Percentiles rank a stretch among this genome's conserved stretches.
phyloP scores from a whole-genome alignment of 768 basidiomycete genomes.

The Lentinus tigrinus region DNA sequence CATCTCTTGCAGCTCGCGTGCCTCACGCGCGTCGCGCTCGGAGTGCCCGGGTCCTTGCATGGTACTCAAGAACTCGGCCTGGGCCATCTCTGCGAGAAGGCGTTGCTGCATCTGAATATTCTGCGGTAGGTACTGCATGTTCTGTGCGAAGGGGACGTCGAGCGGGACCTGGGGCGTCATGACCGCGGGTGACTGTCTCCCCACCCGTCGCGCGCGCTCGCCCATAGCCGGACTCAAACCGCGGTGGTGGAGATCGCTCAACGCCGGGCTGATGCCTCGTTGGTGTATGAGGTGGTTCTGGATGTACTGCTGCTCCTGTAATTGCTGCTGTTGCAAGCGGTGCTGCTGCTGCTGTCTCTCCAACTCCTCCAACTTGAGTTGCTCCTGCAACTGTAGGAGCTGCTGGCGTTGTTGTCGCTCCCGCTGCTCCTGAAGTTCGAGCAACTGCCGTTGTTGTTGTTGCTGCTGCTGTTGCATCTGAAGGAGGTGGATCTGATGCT shows the following conservation, averaged over 20 bases:
- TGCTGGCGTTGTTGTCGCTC: constrained; percentile 37
- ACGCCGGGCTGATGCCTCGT: constrained; percentile 39
- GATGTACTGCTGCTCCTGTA: constrained; percentile 21
- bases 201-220: constrained; percentile 48
- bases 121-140: constrained; percentile 54
- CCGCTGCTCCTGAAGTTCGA: constrained; percentile 31
- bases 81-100: constrained; percentile 73
- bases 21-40: constrained; percentile 25
- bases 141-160: constrained; percentile 48
- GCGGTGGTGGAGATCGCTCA: constrained; percentile 47
- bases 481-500: constrained; percentile 59
- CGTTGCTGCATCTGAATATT: constrained; percentile 74
- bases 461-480: constrained; percentile 68
- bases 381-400: constrained; percentile 51
- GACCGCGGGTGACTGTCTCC: constrained; percentile 38
- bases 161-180: constrained; percentile 20
- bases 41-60: constrained; percentile 38
- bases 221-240: constrained; percentile 41
- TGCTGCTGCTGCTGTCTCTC: constrained; percentile 37
- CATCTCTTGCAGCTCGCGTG: constrained; percentile 65
- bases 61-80: constrained; percentile 64
- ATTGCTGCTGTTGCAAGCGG: constrained; percentile 29
- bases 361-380: constrained; percentile 61
- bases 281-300: constrained; percentile 35
- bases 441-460: constrained; percentile 39